Conservation (phyloP, 2,329 filamentous ascomycete species). For the Triangularia setosa region DNA sequence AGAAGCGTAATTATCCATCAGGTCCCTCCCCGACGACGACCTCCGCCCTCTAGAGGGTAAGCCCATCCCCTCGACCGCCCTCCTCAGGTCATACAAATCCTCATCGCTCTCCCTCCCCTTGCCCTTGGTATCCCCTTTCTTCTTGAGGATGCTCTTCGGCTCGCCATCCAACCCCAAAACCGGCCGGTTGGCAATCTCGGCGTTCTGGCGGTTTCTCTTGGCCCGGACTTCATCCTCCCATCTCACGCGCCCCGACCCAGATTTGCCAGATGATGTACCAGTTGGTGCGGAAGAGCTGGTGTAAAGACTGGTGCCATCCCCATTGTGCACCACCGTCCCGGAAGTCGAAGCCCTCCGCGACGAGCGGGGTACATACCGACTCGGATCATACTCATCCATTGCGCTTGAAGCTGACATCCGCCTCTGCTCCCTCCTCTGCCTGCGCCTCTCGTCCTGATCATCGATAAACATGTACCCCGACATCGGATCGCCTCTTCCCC, state of each 20-base stretch:
- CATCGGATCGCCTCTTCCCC: constrained; percentile 10
- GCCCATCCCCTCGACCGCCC: constrained; percentile 25
- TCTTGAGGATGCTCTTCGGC: constrained; percentile 33
- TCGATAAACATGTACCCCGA: constrained; percentile 21
- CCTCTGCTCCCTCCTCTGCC: constrained; percentile 16
- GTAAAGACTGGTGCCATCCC: constrained; percentile 13
- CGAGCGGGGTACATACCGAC: constrained; percentile 10
- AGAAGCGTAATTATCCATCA: constrained; percentile 16
- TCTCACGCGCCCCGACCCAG: constrained; percentile 26
- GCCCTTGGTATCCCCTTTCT: constrained; percentile 10
- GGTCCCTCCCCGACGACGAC: constrained; percentile 8
- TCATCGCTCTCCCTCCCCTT: constrained; percentile 17
- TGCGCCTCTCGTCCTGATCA: constrained; percentile 23
- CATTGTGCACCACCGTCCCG: constrained; percentile 21
- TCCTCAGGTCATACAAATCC: constrained; percentile 20
- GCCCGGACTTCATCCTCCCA: constrained; percentile 31
- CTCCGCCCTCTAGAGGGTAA: constrained; percentile 13
- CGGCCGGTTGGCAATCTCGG: constrained; percentile 29
- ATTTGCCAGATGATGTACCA: constrained; percentile 7
- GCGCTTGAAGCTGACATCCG: constrained; percentile 9
- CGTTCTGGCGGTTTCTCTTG: constrained; percentile 28
- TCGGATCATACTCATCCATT: constrained; percentile 13
- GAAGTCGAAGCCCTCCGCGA: constrained; percentile 15
- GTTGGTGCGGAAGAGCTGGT: neutral
- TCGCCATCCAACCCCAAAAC: constrained; percentile 14